Percentiles rank a stretch among this genome's conserved stretches.
phyloP scores from a whole-genome alignment of 805 yeast species.

The Hanseniaspora singularis region DNA sequence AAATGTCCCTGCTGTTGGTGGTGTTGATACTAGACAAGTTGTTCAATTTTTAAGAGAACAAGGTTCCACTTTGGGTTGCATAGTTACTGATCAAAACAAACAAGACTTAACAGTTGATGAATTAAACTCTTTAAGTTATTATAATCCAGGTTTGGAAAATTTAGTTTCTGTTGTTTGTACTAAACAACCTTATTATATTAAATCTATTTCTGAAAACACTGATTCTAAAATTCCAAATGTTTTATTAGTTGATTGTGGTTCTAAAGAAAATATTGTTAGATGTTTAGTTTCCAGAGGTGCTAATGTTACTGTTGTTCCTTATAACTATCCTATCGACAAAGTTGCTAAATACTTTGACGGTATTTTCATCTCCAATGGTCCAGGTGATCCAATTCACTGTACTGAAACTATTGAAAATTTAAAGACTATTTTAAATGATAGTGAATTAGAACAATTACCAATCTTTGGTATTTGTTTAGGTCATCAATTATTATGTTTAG shows the following conservation, averaged over 20 bases:
- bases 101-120: conserved; percentile 18
- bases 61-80: conserved; percentile 87
- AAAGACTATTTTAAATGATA: conserved; percentile 52
- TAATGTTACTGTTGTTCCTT: conserved; percentile 91
- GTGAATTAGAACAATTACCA: conserved; percentile 52
- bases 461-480: conserved; percentile 97
- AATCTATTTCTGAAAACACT: conserved; percentile 38
- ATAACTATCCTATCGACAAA: conserved; percentile 83
- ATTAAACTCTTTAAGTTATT: conserved; percentile 38
- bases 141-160: conserved; percentile 81
- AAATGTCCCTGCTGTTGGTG: conserved; percentile 91
- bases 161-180: conserved; percentile 90
- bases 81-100: conserved; percentile 39
- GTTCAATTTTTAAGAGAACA: conserved; percentile 88
- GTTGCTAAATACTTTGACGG: conserved; percentile 91
- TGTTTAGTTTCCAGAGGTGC: conserved; percentile 93
- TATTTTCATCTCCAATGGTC: conserved; percentile 87
- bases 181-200: conserved; percentile 83
- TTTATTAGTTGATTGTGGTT: conserved; percentile 96
- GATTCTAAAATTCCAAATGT: conserved; percentile 51
- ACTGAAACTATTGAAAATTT: conserved; percentile 62
- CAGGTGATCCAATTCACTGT: conserved; percentile 96
- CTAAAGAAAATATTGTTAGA: conserved; percentile 91
- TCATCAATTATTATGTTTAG: conserved; percentile 90
- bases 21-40: conserved; percentile 92